Base-by-base conservation (phyloP, 345 rosid species). In the Rhizophora apiculata region DNA sequence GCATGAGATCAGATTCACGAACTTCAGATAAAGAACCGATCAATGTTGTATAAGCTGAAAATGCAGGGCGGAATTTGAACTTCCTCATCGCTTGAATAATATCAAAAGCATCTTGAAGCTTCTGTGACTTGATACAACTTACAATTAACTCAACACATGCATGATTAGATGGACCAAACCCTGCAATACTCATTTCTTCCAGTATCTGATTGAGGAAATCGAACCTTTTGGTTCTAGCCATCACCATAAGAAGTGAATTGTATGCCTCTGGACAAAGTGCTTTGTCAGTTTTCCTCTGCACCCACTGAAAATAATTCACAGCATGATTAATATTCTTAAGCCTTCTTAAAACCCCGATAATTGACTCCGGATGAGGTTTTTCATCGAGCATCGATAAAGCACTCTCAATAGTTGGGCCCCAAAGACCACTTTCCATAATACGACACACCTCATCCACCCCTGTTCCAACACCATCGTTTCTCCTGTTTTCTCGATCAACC, bases 61-160 rank as follows among this genome's bases (percentile, higher is more conserved):
- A 95, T 0, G 98, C 96, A 56, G 98, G 98, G 6, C 96, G 85
- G 66, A 92, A 92, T 69, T 86, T 92, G 79, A 95, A 92, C 80
- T 85, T 90, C 81, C 96, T 86, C 97, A 95, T 87, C 55, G 81
- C 81, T 74, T 92, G 92, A 66, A 92, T 70, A 2, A 92, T 68
- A 67, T 90, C 90, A 68, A 86, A 92, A 72, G 89, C 96, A 75
- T 90, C 96, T 72, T 75, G 87, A 26, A 85, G 84, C 87, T 77
- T 90, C 69, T 65, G 79, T 6, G 76, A 82, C 81, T 78, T 88
- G 55, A 95, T 88, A 34, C 88, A 88, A 72, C 82, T 83, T 37
- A 26, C 51, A 76, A 92, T 78, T 73, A 95, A 75, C 82, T 90
- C 93, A 29, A 86, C 78, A 64, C 85, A 82, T 0, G 83, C 67